Evolutionary conservation across 202 grass and related monocot genomes (phyloP), one percentile per base, ranked within the genome.

Genomic region (Panicum virgatum): DNA sequence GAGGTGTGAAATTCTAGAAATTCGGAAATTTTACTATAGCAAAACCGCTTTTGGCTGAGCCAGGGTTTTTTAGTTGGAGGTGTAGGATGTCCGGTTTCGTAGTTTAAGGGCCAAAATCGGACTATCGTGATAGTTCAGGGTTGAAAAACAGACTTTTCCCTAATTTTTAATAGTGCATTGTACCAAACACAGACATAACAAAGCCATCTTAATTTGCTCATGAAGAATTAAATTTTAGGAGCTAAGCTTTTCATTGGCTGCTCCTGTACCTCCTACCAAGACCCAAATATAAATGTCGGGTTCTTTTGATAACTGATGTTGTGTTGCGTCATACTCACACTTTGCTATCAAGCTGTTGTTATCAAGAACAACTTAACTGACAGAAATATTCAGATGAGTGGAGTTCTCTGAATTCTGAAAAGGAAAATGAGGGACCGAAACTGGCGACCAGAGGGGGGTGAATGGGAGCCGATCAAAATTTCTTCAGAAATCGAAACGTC

Each of bases 161-260:
- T n/a, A n/a, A n/a, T 73, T 65, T 39, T 67, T 40, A 43, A 3
- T 40, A 29, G 59, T 73, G 30, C 53, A 64, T 7, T 85, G 34
- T 76, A 85, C 87, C 82, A 85, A 89, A 56, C 45, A 58, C 56
- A 12, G 25, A 53, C 63, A 39, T 64, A 63, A 64, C 20, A 69
- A 76, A 29, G 76, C 45, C 62, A 65, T 69, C 19, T 32, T 62
- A 13, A 74, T 79, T 83, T 66, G n/a, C 67, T 45, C 22, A n/a
- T 79, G 39, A 11, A 32, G 10, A 61, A 74, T 83, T 26, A 77
- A 72, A 20, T 82, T 71, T 69, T 11, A 62, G n/a, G 14, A 22
- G 46, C 16, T 23, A 37, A 59, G 12, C 37, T 63, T 83, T 77
- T 64, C 11, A 18, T 38, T 73, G 72, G 66, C 36, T 57, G 47